Evolutionary conservation across 73 alveolate species (phyloP).

Genomic region (Symbiodinium pilosum): DNA sequence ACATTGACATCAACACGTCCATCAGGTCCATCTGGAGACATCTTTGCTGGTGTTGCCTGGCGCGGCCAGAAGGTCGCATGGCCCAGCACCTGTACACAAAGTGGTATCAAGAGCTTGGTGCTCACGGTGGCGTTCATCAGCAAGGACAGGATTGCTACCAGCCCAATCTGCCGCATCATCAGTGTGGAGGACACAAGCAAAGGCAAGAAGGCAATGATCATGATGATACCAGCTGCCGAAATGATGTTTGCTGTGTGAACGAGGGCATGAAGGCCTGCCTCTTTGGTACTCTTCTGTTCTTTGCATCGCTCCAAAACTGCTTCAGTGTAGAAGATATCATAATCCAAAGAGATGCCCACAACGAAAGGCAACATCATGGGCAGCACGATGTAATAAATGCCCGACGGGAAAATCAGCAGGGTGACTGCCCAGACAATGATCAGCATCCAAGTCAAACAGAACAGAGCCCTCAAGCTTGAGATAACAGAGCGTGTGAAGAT

Average conservation of each 20-base stretch:
- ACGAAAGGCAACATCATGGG: slow-evolving; percentile 24
- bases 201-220: slow-evolving; percentile 11
- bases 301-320: neutral
- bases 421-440: neutral
- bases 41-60: too few species aligned
- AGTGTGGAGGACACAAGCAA: neutral
- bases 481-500: neutral
- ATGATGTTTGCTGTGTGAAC: slow-evolving; percentile 1
- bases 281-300: neutral
- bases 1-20: too few species aligned
- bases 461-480: slow-evolving; percentile 9
- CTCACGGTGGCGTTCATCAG: neutral
- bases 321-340: slow-evolving; percentile 24
- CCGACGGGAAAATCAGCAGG: neutral
- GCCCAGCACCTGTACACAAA: neutral
- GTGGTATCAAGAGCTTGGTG: slow-evolving; percentile 4
- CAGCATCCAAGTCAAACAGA: neutral
- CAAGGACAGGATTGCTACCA: neutral
- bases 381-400: neutral
- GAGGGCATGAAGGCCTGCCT: neutral
- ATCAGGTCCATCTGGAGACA: too few species aligned
- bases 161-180: slow-evolving; percentile 20
- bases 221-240: slow-evolving; percentile 15
- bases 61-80: neutral
- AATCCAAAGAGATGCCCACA: too few species aligned